A percentile compares a stretch with the other conserved stretches of the same genome.
These are phyloP conservation scores for Zalaria obscura DNA, from an alignment of 2,329 filamentous ascomycete genomes.

Conservation along the genomic window DNA sequence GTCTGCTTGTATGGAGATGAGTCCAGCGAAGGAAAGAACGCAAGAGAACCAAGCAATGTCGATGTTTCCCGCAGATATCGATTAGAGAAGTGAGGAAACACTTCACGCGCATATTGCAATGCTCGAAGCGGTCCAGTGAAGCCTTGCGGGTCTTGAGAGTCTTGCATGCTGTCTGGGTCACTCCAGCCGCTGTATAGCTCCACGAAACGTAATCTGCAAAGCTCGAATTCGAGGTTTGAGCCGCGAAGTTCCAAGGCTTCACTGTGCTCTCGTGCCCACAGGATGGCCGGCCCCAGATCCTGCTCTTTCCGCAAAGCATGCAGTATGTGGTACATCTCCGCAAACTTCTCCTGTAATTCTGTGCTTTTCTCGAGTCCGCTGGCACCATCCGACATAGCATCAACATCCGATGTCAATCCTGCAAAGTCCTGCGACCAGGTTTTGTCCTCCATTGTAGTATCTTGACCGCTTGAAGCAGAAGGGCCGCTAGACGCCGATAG, in stretches of 20 bases:
- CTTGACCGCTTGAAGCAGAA: slow-evolving; percentile 10
- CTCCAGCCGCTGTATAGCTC: slow-evolving; percentile 59
- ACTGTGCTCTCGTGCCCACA: slow-evolving; percentile 67
- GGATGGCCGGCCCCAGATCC: slow-evolving; percentile 71
- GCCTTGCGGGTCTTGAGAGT: slow-evolving; percentile 30
- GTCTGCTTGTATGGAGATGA: slow-evolving; percentile 66
- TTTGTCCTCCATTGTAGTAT: neutral
- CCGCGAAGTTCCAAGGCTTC: slow-evolving; percentile 61
- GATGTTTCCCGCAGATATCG: slow-evolving; percentile 70
- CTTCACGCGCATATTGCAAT: slow-evolving; percentile 57
- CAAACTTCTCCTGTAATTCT: slow-evolving; percentile 64
- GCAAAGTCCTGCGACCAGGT: slow-evolving; percentile 6
- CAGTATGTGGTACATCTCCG: slow-evolving; percentile 82
- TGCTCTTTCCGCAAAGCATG: slow-evolving; percentile 55
- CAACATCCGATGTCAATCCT: neutral
- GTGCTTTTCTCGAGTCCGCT: slow-evolving; percentile 4
- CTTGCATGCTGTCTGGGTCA: slow-evolving; percentile 19
- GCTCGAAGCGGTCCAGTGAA: slow-evolving; percentile 49
- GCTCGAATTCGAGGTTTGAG: slow-evolving; percentile 89
- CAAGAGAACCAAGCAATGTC: slow-evolving; percentile 66
- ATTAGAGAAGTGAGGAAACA: slow-evolving; percentile 60
- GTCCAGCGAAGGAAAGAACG: slow-evolving; percentile 60
- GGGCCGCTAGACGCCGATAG: slow-evolving; percentile 1
- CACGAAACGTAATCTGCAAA: slow-evolving; percentile 78
- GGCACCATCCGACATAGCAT: slow-evolving; percentile 5